A percentile compares a stretch with the other conserved stretches of the same genome.
These are phyloP conservation scores for Chlorella sp. DNA, from an alignment of 139 green algal genomes.

Conservation along the genomic window DNA sequence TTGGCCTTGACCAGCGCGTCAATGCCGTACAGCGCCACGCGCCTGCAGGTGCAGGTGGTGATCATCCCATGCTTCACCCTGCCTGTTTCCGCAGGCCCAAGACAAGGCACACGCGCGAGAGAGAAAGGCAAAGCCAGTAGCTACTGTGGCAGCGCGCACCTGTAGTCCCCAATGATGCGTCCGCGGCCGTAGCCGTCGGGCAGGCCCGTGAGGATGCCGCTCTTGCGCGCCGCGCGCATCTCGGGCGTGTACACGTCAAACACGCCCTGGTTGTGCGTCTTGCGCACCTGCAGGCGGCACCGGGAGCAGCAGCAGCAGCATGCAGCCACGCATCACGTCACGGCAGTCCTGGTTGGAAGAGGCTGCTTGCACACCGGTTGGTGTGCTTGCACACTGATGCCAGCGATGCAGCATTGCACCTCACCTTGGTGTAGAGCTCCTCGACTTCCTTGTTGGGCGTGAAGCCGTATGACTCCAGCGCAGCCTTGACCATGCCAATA, in stretches of 20 bases:
- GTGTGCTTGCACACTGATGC: no score
- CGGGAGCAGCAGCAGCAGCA: no score
- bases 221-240: conserved; percentile 58
- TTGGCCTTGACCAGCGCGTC: conserved; percentile 58
- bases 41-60: conserved; percentile 13
- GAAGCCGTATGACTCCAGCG: conserved; percentile 34
- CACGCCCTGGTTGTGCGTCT: conserved; percentile 73
- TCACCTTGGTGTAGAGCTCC: conserved; percentile 28
- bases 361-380: no score
- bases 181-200: conserved; percentile 62
- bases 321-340: no score
- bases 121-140: no score
- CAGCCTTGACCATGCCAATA: conserved; percentile 59
- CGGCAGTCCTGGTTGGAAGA: no score
- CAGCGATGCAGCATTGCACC: no score
- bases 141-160: no score
- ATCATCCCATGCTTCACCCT: no score
- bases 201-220: conserved; percentile 65
- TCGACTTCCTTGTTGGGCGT: conserved; percentile 27
- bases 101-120: no score
- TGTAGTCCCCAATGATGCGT: conserved; percentile 78
- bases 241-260: conserved; percentile 73
- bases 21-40: conserved; percentile 68
- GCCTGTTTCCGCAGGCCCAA: no score
- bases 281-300: conserved; percentile 30